Evolutionary conservation across 2,329 filamentous ascomycete species (phyloP).

Genomic region (Stachybotrys chartarum): DNA sequence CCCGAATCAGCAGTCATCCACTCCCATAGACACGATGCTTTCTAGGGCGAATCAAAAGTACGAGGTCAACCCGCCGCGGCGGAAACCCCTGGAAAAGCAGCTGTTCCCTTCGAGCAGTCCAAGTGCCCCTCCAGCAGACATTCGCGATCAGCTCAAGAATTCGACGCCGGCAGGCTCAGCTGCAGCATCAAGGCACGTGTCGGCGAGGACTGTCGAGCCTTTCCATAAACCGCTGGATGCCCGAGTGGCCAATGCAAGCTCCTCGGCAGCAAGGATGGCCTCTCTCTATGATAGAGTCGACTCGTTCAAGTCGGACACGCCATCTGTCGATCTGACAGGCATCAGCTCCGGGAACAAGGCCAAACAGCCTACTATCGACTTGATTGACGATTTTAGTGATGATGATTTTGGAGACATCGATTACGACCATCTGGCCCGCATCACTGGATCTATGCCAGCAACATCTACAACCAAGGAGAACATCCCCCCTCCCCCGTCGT

Average conservation of each 20-base stretch:
- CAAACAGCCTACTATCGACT: slow-evolving; percentile 6
- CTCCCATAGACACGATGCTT: slow-evolving; percentile 23
- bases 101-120: slow-evolving; percentile 53
- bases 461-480: slow-evolving; percentile 11
- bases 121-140: slow-evolving; percentile 30
- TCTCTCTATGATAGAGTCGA: slow-evolving; percentile 37
- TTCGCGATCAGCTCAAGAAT: slow-evolving; percentile 44
- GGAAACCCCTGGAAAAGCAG: slow-evolving; percentile 37
- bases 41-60: slow-evolving; percentile 27
- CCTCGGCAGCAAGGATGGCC: slow-evolving; percentile 18
- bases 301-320: slow-evolving; percentile 33
- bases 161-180: slow-evolving; percentile 25
- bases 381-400: slow-evolving; percentile 73
- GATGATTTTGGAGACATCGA: slow-evolving; percentile 64
- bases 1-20: slow-evolving; percentile 5
- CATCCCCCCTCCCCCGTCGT: slow-evolving; percentile 18
- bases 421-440: slow-evolving; percentile 49
- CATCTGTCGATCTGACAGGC: slow-evolving; percentile 26
- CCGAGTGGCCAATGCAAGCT: slow-evolving; percentile 25
- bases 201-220: slow-evolving; percentile 27
- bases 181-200: slow-evolving; percentile 27
- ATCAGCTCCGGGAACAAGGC: slow-evolving; percentile 17
- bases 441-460: slow-evolving; percentile 15
- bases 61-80: slow-evolving; percentile 28
- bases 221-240: slow-evolving; percentile 17